Evolutionary conservation across 2,329 filamentous ascomycete species (phyloP), one percentile per base, ranked within the genome.

Genomic region (Hawksworthiomyces lignivorus): DNA sequence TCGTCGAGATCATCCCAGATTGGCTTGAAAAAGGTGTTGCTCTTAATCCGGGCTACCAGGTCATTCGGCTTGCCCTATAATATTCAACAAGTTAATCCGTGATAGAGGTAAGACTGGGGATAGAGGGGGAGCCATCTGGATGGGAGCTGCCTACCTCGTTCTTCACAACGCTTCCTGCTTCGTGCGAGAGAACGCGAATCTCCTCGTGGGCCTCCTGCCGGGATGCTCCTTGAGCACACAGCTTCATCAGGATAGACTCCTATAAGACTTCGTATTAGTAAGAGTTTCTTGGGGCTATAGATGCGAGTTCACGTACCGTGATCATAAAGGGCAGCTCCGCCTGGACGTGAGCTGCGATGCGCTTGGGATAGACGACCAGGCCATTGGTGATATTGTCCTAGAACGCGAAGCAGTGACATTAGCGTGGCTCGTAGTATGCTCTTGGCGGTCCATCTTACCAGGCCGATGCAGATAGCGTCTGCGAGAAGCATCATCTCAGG

Each of bases 191-290:
- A 2, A 95, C 84, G 7, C 83, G 82, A 54, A 95, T 89, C 62
- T 90, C 68, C 65, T 95, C 88, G 62, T 95, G 88, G 1, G 86
- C 83, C 19, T 89, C 85, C 59, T 94, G 87, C 38, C 87, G 70
- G 9, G 77, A 84, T 21, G 69, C 73, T 24, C 85, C 86, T 55
- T 80, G 74, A 43, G 78, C 76, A 21, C 82, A 77, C 43, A 90
- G 71, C 51, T 77, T 79, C 85, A 94, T 88, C 59, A 89, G 85
- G 57, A 88, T 80, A 51, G 74, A 44, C 31, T 50, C n/a, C n/a
- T n/a, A n/a, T n/a, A n/a, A n/a, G n/a, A n/a, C n/a, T n/a, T n/a
- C n/a, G n/a, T n/a, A n/a, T n/a, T n/a, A n/a, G n/a, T n/a, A n/a
- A n/a, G n/a, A n/a, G n/a, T n/a, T n/a, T n/a, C n/a, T n/a, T n/a